Conservation (phyloP, 768 basidiomycete species). For the Ephemerocybe angulata region DNA sequence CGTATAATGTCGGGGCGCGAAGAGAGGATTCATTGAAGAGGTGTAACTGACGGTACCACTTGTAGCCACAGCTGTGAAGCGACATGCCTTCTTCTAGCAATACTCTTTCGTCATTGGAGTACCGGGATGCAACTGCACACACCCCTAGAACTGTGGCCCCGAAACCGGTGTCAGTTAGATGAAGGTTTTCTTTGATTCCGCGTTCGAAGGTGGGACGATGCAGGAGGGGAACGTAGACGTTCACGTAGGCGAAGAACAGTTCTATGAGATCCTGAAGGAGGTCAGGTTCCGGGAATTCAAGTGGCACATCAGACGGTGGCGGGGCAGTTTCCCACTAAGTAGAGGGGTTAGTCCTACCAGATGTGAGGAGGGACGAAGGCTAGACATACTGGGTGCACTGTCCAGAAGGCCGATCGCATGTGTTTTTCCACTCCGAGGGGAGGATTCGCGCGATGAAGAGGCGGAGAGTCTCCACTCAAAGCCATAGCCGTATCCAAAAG, state of each 20-base stretch:
- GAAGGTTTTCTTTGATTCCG: constrained; percentile 36
- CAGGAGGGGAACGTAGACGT: constrained; percentile 49
- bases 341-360: background rate
- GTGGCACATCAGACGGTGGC: constrained; percentile 12
- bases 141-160: constrained; percentile 49
- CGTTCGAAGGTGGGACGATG: constrained; percentile 56
- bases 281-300: constrained; percentile 37
- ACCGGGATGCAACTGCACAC: constrained; percentile 53
- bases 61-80: constrained; percentile 45
- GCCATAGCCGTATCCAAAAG: constrained; percentile 7
- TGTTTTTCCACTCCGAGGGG: too few species aligned
- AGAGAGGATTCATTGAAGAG: constrained; percentile 51
- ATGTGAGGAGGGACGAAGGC: background rate
- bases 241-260: constrained; percentile 48
- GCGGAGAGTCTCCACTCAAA: background rate
- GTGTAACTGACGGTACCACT: constrained; percentile 51
- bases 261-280: constrained; percentile 45
- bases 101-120: constrained; percentile 40
- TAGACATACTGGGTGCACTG: constrained; percentile 3
- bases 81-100: constrained; percentile 25
- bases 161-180: constrained; percentile 43
- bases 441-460: background rate
- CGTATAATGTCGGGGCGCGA: constrained; percentile 52
- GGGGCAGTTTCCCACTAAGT: constrained; percentile 26
- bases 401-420: constrained; percentile 10